Evolutionary conservation across 2,329 filamentous ascomycete species (phyloP).

Genomic region (Calonectria pseudoturangicola): DNA sequence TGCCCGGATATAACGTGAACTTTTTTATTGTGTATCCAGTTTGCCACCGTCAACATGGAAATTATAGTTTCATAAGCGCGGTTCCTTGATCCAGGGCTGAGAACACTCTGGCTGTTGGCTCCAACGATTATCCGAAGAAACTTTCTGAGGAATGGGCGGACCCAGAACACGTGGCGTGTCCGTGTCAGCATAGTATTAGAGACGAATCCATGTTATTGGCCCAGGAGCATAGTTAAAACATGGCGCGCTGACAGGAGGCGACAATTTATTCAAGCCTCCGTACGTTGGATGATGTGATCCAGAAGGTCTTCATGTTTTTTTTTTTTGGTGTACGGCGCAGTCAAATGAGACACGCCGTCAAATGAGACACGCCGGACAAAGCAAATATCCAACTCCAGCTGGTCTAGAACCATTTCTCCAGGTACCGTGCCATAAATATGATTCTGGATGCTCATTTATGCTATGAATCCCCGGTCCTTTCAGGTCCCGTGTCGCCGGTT

Average conservation of each 20-base stretch:
- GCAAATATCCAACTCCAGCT: background rate
- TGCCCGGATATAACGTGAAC: background rate
- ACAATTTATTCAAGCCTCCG: background rate
- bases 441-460: background rate
- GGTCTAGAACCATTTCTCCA: too few relatives aligned
- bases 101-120: conserved; percentile 6
- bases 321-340: background rate
- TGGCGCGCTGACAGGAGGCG: background rate
- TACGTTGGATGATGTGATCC: background rate
- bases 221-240: background rate
- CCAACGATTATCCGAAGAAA: background rate
- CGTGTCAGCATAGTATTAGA: background rate
- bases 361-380: background rate
- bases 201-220: background rate
- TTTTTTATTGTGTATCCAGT: background rate
- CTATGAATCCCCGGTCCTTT: background rate
- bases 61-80: conserved; percentile 4
- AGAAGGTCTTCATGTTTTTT: background rate
- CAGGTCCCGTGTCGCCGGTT: conserved; percentile 10
- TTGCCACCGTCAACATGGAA: background rate
- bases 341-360: background rate
- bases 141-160: background rate
- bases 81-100: background rate
- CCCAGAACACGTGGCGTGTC: background rate
- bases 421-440: background rate